Conservation (phyloP, 2,329 filamentous ascomycete species). For the Metarhizium sp. region DNA sequence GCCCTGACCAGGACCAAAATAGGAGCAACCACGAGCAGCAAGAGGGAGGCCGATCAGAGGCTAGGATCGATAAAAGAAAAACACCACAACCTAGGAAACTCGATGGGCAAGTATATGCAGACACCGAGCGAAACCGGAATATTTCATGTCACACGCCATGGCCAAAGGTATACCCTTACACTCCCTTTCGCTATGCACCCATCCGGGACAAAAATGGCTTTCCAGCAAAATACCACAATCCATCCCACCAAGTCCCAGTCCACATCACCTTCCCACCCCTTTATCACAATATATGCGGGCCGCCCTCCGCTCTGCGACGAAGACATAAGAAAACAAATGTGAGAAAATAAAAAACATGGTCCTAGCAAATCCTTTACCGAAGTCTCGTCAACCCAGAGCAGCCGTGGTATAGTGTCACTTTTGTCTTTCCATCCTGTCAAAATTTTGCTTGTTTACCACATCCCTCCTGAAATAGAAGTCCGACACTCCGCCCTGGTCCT, state of each 20-base stretch:
- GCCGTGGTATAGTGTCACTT: constrained; percentile 27
- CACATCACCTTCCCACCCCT: constrained; percentile 4
- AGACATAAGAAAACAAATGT: not conserved
- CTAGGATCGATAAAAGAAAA: not conserved
- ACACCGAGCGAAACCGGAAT: constrained; percentile 18
- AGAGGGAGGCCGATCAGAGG: not conserved
- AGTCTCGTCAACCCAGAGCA: constrained; percentile 25
- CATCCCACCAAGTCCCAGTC: constrained; percentile 10
- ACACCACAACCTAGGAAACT: not conserved
- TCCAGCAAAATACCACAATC: constrained; percentile 30
- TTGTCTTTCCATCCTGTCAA: constrained; percentile 28
- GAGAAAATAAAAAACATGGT: constrained; percentile 12
- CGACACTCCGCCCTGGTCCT: constrained; percentile 29
- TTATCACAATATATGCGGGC: constrained; percentile 7
- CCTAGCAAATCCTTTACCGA: constrained; percentile 22
- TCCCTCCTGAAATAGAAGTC: constrained; percentile 26
- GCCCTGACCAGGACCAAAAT: not conserved
- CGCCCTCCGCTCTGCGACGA: constrained; percentile 22
- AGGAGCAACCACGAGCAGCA: not conserved
- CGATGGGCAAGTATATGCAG: constrained; percentile 7
- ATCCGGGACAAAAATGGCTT: constrained; percentile 27
- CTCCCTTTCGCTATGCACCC: constrained; percentile 36
- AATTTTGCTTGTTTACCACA: constrained; percentile 18
- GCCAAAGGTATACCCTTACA: constrained; percentile 29
- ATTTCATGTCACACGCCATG: constrained; percentile 25